Percentiles rank a stretch among this genome's conserved stretches.
These are phyloP conservation scores for Blastobotrys buckinghamii DNA, from an alignment of 1,139 yeast species.

Conservation along the genomic window DNA sequence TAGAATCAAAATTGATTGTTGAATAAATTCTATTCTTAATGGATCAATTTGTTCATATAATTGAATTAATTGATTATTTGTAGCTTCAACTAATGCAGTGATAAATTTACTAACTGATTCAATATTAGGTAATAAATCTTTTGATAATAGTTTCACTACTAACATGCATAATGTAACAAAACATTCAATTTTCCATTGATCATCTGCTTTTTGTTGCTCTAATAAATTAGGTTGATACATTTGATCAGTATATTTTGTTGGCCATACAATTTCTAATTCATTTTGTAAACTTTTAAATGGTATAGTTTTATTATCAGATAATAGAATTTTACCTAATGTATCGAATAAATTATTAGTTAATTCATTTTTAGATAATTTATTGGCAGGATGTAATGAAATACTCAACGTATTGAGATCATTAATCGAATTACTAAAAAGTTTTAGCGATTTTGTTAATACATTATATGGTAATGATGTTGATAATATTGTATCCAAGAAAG, in stretches of 20 bases:
- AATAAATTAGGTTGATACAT: neutral
- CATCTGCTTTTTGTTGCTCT: neutral
- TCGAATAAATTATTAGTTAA: neutral
- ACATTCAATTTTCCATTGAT: neutral
- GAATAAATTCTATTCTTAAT: neutral
- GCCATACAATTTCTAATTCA: neutral
- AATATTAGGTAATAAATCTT: neutral
- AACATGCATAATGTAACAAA: neutral
- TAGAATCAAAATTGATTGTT: neutral
- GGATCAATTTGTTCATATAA: neutral
- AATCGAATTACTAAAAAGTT: slow-evolving; percentile 15
- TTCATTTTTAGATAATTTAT: neutral
- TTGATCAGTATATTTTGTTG: neutral
- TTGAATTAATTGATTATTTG: neutral
- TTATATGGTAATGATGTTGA: slow-evolving; percentile 12
- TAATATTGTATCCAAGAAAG: slow-evolving; percentile 12
- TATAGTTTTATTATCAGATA: neutral
- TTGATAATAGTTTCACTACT: neutral
- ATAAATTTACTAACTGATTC: neutral
- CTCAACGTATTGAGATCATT: neutral
- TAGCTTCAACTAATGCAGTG: neutral
- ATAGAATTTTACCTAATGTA: neutral
- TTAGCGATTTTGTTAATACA: slow-evolving; percentile 10
- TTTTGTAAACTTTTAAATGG: neutral
- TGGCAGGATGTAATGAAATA: neutral